Conservation (phyloP, 805 yeast species). For the Scheffersomyces stipitis region DNA sequence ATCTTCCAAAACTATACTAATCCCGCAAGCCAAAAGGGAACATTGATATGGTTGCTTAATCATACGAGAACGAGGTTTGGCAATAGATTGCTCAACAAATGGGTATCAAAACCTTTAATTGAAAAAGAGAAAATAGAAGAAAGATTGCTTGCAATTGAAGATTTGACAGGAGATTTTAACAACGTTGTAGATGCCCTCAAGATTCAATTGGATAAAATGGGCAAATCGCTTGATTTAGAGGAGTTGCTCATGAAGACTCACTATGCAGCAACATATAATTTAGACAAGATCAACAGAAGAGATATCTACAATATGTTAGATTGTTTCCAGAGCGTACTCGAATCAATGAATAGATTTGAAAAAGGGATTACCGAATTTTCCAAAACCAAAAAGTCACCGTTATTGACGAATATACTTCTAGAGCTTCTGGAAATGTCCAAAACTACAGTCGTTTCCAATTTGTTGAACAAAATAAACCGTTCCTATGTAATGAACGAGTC, state of each 20-base stretch:
- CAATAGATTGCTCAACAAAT: constrained; percentile 56
- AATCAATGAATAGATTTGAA: constrained; percentile 29
- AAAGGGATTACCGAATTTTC: constrained; percentile 36
- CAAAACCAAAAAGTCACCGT: constrained; percentile 28
- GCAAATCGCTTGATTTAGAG: constrained; percentile 33
- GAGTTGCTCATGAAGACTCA: constrained; percentile 36
- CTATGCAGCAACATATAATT: constrained; percentile 30
- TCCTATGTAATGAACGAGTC: constrained; percentile 50
- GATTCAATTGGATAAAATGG: constrained; percentile 22
- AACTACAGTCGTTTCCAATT: constrained; percentile 27
- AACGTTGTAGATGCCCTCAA: constrained; percentile 36
- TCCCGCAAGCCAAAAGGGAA: constrained; percentile 52
- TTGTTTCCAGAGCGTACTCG: constrained; percentile 26
- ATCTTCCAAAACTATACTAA: constrained; percentile 68
- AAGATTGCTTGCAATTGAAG: constrained; percentile 58
- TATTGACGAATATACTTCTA: constrained; percentile 38
- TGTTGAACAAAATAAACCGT: constrained; percentile 52
- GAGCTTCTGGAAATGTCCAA: constrained; percentile 34
- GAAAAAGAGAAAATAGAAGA: constrained; percentile 52
- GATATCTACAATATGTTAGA: constrained; percentile 32
- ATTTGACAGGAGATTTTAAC: constrained; percentile 25
- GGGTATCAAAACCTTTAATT: constrained; percentile 76
- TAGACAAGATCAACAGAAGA: constrained; percentile 28
- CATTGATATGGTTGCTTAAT: constrained; percentile 76
- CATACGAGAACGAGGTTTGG: constrained; percentile 83